Percentiles rank a stretch among this genome's conserved stretches.
These are phyloP conservation scores for Corchorus olitorius DNA, from an alignment of 345 rosid genomes.

Conservation along the genomic window DNA sequence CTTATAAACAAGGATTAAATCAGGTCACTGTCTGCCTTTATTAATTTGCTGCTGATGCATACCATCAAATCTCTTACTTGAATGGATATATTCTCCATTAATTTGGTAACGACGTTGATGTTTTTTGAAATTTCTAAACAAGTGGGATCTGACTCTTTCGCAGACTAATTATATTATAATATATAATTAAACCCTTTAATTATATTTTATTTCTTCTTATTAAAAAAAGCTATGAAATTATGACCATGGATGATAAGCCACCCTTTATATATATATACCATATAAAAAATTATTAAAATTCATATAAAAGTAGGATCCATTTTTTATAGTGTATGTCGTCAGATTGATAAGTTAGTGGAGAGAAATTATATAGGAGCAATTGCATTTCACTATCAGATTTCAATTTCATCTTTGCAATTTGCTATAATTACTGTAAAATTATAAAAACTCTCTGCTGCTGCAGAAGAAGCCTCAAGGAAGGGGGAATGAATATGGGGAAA, in stretches of 20 bases:
- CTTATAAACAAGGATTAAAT: constrained; percentile 24
- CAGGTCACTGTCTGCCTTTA: constrained; percentile 36
- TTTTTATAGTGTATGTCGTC: not conserved
- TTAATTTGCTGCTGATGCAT: constrained; percentile 12
- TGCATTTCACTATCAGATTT: constrained; percentile 33
- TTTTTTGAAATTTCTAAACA: not conserved
- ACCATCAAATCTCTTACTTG: constrained; percentile 18
- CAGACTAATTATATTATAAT: not conserved
- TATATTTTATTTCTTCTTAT: not conserved
- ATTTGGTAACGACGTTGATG: constrained; percentile 51
- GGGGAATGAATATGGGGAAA: not conserved
- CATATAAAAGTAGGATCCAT: not conserved
- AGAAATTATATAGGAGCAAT: constrained; percentile 27
- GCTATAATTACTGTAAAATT: not conserved
- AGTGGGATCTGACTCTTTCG: constrained; percentile 41
- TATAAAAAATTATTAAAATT: not conserved
- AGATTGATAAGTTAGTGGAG: constrained; percentile 32
- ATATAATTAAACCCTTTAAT: not conserved
- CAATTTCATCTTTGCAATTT: not conserved
- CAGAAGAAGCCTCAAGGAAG: too few species aligned
- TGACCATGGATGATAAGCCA: constrained; percentile 12
- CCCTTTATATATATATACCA: not conserved
- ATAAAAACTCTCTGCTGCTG: not conserved
- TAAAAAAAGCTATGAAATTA: too few species aligned
- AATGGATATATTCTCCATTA: constrained; percentile 13